A percentile compares a stretch with the other conserved stretches of the same genome.
Conservation (phyloP, 768 basidiomycete species). For the Russula dissimulans region DNA sequence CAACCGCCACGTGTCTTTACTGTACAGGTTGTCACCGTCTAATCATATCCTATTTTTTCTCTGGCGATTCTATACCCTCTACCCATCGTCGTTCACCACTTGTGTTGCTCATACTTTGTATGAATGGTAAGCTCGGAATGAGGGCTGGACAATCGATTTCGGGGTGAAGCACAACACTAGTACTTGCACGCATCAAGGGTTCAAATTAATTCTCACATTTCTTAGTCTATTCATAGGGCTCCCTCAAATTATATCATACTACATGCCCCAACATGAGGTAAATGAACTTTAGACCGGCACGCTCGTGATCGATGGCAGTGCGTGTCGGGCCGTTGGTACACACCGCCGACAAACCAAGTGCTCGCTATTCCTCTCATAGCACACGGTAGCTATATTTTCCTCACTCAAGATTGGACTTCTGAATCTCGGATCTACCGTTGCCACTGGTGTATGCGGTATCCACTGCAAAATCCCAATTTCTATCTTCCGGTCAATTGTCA, state of each 20-base stretch:
- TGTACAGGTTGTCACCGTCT: background rate
- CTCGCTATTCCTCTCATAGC: background rate
- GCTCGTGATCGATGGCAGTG: background rate
- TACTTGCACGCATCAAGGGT: background rate
- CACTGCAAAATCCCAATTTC: no score
- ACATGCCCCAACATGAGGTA: background rate
- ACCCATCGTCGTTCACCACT: background rate
- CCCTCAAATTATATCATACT: background rate
- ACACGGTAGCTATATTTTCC: background rate
- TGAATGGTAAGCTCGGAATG: background rate
- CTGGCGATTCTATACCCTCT: background rate
- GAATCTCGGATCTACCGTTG: background rate
- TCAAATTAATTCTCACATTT: no score
- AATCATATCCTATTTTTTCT: background rate
- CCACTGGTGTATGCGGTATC: background rate
- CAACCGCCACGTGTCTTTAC: background rate
- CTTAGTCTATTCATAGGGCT: no score
- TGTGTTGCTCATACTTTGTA: background rate
- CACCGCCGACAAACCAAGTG: background rate
- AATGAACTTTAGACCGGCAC: background rate
- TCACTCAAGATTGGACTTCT: background rate
- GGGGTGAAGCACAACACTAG: background rate
- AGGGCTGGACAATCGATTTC: background rate
- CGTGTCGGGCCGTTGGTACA: background rate
- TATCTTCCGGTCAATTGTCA: background rate